These are phyloP conservation scores for Penicillium lividum DNA, from an alignment of 495 filamentous ascomycete species.

Conservation along the genomic window DNA sequence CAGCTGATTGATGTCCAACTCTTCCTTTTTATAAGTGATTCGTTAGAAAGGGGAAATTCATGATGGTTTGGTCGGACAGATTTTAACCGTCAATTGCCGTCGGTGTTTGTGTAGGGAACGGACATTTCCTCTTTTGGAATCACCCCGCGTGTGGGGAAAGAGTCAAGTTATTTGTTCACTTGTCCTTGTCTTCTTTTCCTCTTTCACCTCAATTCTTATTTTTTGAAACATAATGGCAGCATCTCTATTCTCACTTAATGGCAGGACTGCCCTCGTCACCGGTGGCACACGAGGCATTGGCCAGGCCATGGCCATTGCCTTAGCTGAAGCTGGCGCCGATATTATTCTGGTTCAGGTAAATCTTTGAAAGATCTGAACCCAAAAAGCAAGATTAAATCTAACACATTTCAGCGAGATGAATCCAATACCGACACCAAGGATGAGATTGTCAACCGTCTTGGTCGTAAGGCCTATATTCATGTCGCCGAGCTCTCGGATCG, in stretches of 20 bases:
- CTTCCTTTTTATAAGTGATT: too few relatives aligned
- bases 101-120: neutral
- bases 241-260: constrained; percentile 48
- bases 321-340: constrained; percentile 84
- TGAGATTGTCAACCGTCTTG: constrained; percentile 59
- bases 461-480: constrained; percentile 69
- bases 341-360: constrained; percentile 62
- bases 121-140: neutral
- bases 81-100: neutral
- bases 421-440: constrained; percentile 63
- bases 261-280: constrained; percentile 78
- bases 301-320: constrained; percentile 74
- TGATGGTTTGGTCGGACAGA: neutral
- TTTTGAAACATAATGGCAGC: constrained; percentile 26
- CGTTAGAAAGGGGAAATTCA: too few relatives aligned
- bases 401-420: constrained; percentile 57
- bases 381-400: neutral
- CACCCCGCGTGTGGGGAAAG: constrained; percentile 8
- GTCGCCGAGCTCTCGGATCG: constrained; percentile 69
- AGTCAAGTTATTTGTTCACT: constrained; percentile 1
- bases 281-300: constrained; percentile 90
- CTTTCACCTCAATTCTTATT: neutral
- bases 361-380: neutral
- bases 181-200: neutral
- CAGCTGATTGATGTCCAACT: too few relatives aligned